These are phyloP conservation scores for Apiospora rasikravindrae DNA, from an alignment of 2,329 filamentous ascomycete species.

Conservation along the genomic window DNA sequence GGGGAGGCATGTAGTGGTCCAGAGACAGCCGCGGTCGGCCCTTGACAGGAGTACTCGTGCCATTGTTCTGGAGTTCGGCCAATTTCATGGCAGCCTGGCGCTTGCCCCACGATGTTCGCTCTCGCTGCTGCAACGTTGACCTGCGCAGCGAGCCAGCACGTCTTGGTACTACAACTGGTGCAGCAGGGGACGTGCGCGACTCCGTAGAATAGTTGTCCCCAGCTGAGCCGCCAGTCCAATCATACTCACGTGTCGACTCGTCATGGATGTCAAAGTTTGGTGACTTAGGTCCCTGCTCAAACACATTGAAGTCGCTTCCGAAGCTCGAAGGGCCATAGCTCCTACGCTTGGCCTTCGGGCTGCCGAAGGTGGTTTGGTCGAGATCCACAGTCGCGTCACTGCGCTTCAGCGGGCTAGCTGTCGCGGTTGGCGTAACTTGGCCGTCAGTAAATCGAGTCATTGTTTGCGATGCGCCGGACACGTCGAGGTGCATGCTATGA, in stretches of 20 bases:
- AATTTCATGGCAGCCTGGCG: constrained; percentile 63
- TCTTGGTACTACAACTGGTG: constrained; percentile 64
- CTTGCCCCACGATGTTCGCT: constrained; percentile 68
- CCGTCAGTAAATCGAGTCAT: constrained; percentile 57
- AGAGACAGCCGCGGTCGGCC: constrained; percentile 76
- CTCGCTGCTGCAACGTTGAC: constrained; percentile 87
- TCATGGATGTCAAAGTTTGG: constrained; percentile 58
- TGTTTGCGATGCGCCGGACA: constrained; percentile 56
- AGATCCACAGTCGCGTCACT: constrained; percentile 89
- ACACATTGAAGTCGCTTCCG: constrained; percentile 72
- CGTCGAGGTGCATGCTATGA: constrained; percentile 63
- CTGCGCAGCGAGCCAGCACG: constrained; percentile 80
- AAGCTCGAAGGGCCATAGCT: constrained; percentile 78
- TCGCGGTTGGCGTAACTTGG: constrained; percentile 56
- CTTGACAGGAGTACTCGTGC: constrained; percentile 60
- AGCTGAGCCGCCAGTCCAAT: constrained; percentile 47
- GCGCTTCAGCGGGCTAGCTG: constrained; percentile 87
- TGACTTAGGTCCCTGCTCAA: constrained; percentile 60
- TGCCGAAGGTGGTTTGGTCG: constrained; percentile 78
- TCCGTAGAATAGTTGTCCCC: constrained; percentile 45
- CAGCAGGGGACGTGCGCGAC: constrained; percentile 45
- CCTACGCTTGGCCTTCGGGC: constrained; percentile 87
- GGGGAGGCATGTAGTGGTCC: constrained; percentile 75
- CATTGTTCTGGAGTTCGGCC: constrained; percentile 56
- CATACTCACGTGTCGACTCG: constrained; percentile 57